Evolutionary conservation across 805 yeast genomes (phyloP).

Genomic region (Clavispora phyllophila): DNA sequence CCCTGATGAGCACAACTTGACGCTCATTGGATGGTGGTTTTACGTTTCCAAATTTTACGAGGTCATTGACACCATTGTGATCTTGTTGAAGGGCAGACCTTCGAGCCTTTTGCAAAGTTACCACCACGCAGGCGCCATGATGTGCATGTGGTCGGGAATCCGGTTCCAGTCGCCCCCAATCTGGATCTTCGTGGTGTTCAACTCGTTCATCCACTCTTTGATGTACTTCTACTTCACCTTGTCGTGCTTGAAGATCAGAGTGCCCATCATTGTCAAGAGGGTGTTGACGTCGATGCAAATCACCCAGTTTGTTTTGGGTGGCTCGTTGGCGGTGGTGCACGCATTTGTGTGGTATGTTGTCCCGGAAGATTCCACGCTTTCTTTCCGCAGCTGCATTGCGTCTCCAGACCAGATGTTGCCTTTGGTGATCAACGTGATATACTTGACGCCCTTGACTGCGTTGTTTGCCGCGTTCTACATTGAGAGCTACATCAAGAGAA

Average conservation of each 20-base stretch:
- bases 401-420: constrained; percentile 61
- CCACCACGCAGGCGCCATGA: constrained; percentile 77
- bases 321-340: constrained; percentile 61
- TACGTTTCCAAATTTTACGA: constrained; percentile 70
- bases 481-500: constrained; percentile 45
- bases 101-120: constrained; percentile 65
- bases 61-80: constrained; percentile 63
- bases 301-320: constrained; percentile 64
- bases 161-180: constrained; percentile 68
- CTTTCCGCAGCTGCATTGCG: constrained; percentile 43
- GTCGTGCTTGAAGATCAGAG: constrained; percentile 51
- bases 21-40: constrained; percentile 60
- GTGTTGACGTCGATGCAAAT: constrained; percentile 63
- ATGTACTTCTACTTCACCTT: constrained; percentile 69
- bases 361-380: constrained; percentile 30
- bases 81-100: constrained; percentile 62
- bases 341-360: constrained; percentile 58
- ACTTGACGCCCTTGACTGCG: constrained; percentile 63
- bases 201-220: constrained; percentile 70
- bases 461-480: constrained; percentile 62
- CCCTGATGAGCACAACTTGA: constrained; percentile 31
- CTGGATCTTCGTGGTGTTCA: constrained; percentile 76
- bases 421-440: constrained; percentile 54
- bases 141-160: constrained; percentile 78
- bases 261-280: constrained; percentile 54